These are phyloP conservation scores for Ogataea glucozyma DNA, from an alignment of 805 yeast species.

Conservation along the genomic window DNA sequence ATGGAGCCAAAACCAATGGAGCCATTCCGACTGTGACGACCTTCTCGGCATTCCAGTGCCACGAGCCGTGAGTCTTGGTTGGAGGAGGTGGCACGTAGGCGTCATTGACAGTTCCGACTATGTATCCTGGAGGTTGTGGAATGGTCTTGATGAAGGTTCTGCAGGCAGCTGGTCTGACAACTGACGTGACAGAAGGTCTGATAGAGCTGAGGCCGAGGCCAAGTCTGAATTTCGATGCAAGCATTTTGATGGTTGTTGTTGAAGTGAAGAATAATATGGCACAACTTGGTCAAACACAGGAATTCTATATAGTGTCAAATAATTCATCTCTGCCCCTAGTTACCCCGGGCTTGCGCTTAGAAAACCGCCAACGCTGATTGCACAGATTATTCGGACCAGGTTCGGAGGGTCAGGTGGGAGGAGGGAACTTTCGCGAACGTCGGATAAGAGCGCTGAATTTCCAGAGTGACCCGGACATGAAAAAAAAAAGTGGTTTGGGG, in stretches of 20 bases:
- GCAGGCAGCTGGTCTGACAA: constrained; percentile 16
- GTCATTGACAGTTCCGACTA: constrained; percentile 72
- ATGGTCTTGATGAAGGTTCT: constrained; percentile 32
- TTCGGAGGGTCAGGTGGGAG: not conserved
- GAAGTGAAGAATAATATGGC: no score
- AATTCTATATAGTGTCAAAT: no score
- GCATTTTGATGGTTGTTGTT: constrained; percentile 2
- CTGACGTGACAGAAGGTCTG: constrained; percentile 12
- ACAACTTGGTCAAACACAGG: no score
- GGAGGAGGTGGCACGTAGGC: constrained; percentile 63
- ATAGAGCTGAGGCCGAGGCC: constrained; percentile 19
- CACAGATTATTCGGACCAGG: constrained; percentile 8
- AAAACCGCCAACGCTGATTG: constrained; percentile 13
- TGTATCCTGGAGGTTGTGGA: constrained; percentile 70
- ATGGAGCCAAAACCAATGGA: constrained; percentile 64
- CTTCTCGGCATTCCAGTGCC: constrained; percentile 75
- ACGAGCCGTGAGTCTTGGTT: constrained; percentile 61
- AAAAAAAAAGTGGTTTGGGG: no score
- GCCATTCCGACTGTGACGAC: constrained; percentile 57
- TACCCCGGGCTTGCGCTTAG: constrained; percentile 10
- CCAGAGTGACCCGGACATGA: constrained; percentile 1
- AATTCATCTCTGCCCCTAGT: not conserved
- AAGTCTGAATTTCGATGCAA: constrained; percentile 25
- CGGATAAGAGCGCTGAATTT: not conserved
- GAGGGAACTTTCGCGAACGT: not conserved